Conservation (phyloP, 2,329 filamentous ascomycete genomes). For the Stagonosporopsis chrysanthemi region DNA sequence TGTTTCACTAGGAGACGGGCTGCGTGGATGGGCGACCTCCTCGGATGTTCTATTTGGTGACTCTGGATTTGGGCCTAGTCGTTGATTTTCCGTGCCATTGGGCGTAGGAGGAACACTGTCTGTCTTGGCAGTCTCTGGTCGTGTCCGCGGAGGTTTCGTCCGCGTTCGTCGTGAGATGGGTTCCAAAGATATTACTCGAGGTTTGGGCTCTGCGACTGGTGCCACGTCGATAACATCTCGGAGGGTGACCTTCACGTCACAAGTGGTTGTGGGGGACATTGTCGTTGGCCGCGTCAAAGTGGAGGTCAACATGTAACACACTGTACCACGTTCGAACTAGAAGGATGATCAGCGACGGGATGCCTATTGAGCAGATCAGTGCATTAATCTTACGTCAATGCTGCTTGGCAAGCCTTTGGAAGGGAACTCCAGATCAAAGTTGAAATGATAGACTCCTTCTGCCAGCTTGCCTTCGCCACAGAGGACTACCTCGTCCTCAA, state of each 20-base stretch:
- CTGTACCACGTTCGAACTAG: conserved; percentile 93
- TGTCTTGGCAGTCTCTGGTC: conserved; percentile 22
- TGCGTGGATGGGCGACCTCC: conserved; percentile 48
- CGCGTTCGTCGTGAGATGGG: conserved; percentile 77
- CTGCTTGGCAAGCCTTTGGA: conserved; percentile 80
- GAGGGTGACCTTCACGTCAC: conserved; percentile 81
- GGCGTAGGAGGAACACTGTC: conserved; percentile 28
- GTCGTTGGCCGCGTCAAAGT: conserved; percentile 89
- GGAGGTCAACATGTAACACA: conserved; percentile 89
- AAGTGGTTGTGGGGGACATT: conserved; percentile 79
- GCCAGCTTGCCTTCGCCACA: conserved; percentile 80
- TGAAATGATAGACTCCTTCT: conserved; percentile 79
- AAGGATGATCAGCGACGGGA: conserved; percentile 26
- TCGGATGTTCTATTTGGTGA: conserved; percentile 34
- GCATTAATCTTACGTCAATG: conserved; percentile 75
- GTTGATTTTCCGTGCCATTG: conserved; percentile 29
- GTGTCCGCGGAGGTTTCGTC: conserved; percentile 58
- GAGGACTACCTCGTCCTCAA: conserved; percentile 81
- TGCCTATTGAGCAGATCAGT: conserved; percentile 10
- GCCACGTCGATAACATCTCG: conserved; percentile 87
- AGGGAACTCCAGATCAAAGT: conserved; percentile 76
- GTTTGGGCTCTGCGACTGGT: conserved; percentile 73
- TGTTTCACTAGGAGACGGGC: conserved; percentile 56
- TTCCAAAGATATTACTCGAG: conserved; percentile 85
- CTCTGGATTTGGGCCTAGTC: conserved; percentile 32